These are phyloP conservation scores for Cryptococcus sp. DNA, from an alignment of 1,284 basidiomycete species.

Conservation along the genomic window DNA sequence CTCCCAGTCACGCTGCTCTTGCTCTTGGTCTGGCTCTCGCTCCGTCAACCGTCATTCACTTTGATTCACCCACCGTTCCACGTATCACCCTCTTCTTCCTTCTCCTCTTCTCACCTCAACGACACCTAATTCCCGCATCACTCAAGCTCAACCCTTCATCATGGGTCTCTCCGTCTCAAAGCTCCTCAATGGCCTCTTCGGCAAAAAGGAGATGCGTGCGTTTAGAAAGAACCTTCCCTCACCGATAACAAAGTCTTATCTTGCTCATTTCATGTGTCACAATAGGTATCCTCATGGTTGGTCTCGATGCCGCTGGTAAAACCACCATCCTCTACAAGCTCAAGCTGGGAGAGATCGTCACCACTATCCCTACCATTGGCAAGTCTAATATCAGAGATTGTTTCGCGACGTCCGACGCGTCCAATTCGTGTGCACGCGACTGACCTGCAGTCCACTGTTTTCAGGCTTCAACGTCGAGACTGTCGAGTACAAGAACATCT, in stretches of 20 bases:
- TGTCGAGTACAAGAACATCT: slow-evolving; percentile 89
- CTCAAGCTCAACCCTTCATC: slow-evolving; percentile 22
- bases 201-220: slow-evolving; percentile 99
- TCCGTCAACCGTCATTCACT: slow-evolving; percentile 5
- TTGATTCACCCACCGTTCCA: neutral
- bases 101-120: neutral
- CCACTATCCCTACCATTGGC: slow-evolving; percentile 99
- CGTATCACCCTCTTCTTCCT: slow-evolving; percentile 2
- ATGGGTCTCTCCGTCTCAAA: slow-evolving; percentile 87
- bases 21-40: neutral
- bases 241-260: neutral
- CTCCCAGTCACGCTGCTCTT: no score
- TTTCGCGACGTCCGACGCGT: neutral
- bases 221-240: slow-evolving; percentile 27
- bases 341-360: slow-evolving; percentile 98
- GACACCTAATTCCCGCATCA: slow-evolving; percentile 9
- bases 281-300: slow-evolving; percentile 69
- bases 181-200: slow-evolving; percentile 84
- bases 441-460: slow-evolving; percentile 2
- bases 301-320: slow-evolving; percentile 95
- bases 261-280: slow-evolving; percentile 3
- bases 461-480: slow-evolving; percentile 97
- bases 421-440: slow-evolving; percentile 16
- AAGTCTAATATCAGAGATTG: slow-evolving; percentile 47
- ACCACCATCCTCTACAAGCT: slow-evolving; percentile 98